phyloP scores from a whole-genome alignment of 352 stramenopile genomes.

The Pythium scleroteichum region DNA sequence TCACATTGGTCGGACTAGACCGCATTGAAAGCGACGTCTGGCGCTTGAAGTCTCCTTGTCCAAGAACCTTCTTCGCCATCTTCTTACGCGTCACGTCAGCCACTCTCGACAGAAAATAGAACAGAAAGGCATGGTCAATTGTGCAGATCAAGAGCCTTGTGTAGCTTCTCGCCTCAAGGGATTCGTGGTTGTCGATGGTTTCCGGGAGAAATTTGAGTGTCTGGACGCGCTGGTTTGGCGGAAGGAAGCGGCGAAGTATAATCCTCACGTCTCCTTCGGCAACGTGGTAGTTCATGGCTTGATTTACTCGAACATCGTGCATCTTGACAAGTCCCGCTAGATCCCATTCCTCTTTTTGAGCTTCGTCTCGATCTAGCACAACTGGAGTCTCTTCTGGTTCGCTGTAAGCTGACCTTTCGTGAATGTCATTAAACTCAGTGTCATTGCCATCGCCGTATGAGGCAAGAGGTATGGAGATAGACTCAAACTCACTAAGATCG shows the following conservation, averaged over 20 bases:
- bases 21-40: constrained; percentile 31
- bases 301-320: constrained; percentile 81
- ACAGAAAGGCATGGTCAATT: constrained; percentile 67
- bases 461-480: constrained; percentile 56
- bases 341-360: constrained; percentile 72
- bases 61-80: constrained; percentile 79
- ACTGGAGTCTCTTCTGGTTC: constrained; percentile 62
- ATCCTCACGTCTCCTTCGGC: constrained; percentile 62
- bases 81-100: constrained; percentile 72
- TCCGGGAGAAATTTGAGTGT: constrained; percentile 77
- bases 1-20: constrained; percentile 37
- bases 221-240: constrained; percentile 69
- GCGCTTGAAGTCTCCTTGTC: constrained; percentile 47
- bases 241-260: constrained; percentile 71
- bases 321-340: constrained; percentile 70
- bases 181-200: constrained; percentile 81
- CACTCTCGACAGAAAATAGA: constrained; percentile 78
- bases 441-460: constrained; percentile 58
- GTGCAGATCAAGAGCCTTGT: constrained; percentile 72
- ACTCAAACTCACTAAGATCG: constrained; percentile 50
- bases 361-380: constrained; percentile 69
- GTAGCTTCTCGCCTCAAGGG: constrained; percentile 74
- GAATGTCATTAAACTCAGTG: constrained; percentile 36
- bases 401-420: constrained; percentile 55
- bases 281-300: constrained; percentile 76